A percentile compares a stretch with the other conserved stretches of the same genome.
phyloP scores from a whole-genome alignment of 2,329 filamentous ascomycete genomes.

The Curvularia eragrostidis region DNA sequence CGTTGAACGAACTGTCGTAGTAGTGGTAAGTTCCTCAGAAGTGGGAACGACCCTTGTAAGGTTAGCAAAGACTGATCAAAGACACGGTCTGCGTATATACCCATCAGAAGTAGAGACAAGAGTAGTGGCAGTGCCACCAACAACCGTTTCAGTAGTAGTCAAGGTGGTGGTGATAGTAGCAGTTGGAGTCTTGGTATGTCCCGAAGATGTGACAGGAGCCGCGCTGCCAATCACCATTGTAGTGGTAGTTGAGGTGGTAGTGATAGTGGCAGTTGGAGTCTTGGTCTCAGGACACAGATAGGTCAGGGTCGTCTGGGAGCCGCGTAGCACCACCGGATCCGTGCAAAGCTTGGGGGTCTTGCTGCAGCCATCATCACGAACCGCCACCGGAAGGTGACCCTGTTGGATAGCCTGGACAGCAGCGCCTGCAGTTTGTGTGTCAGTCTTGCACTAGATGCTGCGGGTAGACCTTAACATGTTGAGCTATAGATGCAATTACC shows the following conservation, averaged over 20 bases:
- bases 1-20: conserved; percentile 27
- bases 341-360: conserved; percentile 33
- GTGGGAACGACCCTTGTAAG: conserved; percentile 1
- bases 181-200: background rate
- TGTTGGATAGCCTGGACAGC: conserved; percentile 16
- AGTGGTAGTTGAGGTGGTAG: conserved; percentile 29
- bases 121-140: no score
- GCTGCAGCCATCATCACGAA: conserved; percentile 18
- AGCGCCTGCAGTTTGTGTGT: conserved; percentile 14
- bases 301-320: conserved; percentile 28
- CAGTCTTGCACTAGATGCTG: background rate
- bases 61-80: background rate
- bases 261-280: conserved; percentile 20
- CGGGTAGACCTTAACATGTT: background rate
- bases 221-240: conserved; percentile 8
- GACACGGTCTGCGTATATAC: background rate
- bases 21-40: conserved; percentile 20
- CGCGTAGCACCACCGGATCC: conserved; percentile 23
- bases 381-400: conserved; percentile 12
- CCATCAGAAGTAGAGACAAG: background rate
- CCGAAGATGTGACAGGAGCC: conserved; percentile 1
- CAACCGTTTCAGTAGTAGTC: no score
- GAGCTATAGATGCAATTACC: conserved; percentile 15
- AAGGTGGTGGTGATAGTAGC: no score
- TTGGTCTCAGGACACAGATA: conserved; percentile 30